These are phyloP conservation scores for Sonneratia alba DNA, from an alignment of 345 rosid genomes.

Conservation along the genomic window DNA sequence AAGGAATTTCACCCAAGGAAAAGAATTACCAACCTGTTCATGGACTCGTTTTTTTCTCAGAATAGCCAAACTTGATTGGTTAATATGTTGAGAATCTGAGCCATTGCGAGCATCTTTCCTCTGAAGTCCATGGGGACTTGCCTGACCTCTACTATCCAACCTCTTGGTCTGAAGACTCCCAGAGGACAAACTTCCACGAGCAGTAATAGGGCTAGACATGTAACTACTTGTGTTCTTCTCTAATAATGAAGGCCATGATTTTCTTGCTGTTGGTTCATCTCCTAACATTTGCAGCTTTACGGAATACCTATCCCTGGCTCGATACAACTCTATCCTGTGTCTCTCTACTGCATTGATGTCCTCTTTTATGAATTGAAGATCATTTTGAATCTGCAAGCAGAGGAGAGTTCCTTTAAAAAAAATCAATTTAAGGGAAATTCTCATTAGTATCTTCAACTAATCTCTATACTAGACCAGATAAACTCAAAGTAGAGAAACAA, in stretches of 20 bases:
- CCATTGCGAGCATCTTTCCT: slow-evolving; percentile 61
- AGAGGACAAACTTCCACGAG: slow-evolving; percentile 48
- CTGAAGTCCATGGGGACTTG: slow-evolving; percentile 58
- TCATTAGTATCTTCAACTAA: neutral
- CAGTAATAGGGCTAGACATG: slow-evolving; percentile 41
- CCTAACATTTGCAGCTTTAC: slow-evolving; percentile 78
- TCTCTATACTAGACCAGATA: neutral
- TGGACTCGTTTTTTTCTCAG: slow-evolving; percentile 84
- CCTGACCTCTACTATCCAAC: slow-evolving; percentile 56
- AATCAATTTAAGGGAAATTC: neutral
- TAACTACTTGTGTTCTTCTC: slow-evolving; percentile 48
- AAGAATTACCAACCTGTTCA: slow-evolving; percentile 56
- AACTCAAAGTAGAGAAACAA: neutral
- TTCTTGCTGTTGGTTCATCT: slow-evolving; percentile 59
- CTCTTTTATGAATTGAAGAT: slow-evolving; percentile 82
- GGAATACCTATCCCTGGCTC: slow-evolving; percentile 69
- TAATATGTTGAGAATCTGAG: slow-evolving; percentile 61
- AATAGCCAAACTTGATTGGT: slow-evolving; percentile 59
- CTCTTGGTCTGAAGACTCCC: slow-evolving; percentile 52
- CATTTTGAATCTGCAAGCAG: slow-evolving; percentile 54
- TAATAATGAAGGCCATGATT: slow-evolving; percentile 44
- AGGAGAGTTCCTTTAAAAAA: neutral
- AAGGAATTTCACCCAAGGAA: neutral
- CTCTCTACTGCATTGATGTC: slow-evolving; percentile 84
- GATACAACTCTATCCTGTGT: slow-evolving; percentile 75